phyloP scores from a whole-genome alignment of 805 yeast species.

The Candida krabiensis region DNA sequence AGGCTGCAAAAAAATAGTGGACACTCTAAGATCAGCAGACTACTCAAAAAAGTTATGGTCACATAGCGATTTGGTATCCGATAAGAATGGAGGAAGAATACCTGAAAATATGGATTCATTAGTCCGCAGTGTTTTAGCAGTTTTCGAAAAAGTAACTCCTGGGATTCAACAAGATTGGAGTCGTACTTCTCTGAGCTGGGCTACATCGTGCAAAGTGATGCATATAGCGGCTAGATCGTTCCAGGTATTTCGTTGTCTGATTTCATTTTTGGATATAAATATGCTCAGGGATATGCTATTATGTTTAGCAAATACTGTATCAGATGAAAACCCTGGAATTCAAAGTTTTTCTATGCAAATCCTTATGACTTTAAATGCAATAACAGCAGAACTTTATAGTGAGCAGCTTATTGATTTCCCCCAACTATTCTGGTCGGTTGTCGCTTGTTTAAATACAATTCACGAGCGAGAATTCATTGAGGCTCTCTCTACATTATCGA shows the following conservation, averaged over 20 bases:
- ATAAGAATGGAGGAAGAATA: slow-evolving; percentile 76
- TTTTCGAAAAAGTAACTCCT: slow-evolving; percentile 50
- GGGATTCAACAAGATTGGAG: slow-evolving; percentile 82
- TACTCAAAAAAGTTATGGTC: slow-evolving; percentile 63
- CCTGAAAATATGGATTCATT: slow-evolving; percentile 83
- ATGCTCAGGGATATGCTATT: slow-evolving; percentile 95
- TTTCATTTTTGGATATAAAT: slow-evolving; percentile 77
- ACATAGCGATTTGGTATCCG: slow-evolving; percentile 80
- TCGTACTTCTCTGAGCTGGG: slow-evolving; percentile 81
- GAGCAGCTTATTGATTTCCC: slow-evolving; percentile 83
- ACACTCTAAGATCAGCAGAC: slow-evolving; percentile 54
- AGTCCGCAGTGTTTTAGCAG: slow-evolving; percentile 59
- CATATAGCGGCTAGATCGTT: slow-evolving; percentile 97
- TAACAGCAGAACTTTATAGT: slow-evolving; percentile 80
- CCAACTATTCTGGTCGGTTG: slow-evolving; percentile 92
- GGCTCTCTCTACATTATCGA: slow-evolving; percentile 75
- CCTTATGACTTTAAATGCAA: slow-evolving; percentile 90
- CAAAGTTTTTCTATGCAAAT: slow-evolving; percentile 98
- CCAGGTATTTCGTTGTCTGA: slow-evolving; percentile 82
- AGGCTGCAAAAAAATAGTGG: slow-evolving; percentile 56
- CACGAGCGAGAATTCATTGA: slow-evolving; percentile 94
- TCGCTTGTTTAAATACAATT: slow-evolving; percentile 84
- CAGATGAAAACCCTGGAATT: slow-evolving; percentile 85
- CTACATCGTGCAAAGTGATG: slow-evolving; percentile 95
- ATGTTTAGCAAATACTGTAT: slow-evolving; percentile 85